Evolutionary conservation across 305 asterid species (phyloP), one percentile per base, ranked within the genome.

Genomic region (Solanum hybrid): DNA sequence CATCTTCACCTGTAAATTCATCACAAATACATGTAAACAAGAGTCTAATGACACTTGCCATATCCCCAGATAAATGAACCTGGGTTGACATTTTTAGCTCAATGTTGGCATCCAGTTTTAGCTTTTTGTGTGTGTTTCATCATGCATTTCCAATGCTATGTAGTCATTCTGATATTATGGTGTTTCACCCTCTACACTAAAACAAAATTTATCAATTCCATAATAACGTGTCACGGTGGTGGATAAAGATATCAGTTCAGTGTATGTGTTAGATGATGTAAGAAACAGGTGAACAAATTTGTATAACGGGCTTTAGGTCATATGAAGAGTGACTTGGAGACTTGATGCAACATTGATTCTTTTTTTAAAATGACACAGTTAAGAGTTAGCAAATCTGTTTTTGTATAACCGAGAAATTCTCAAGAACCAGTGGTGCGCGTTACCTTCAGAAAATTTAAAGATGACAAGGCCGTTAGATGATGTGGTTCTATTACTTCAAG

Each of bases 1-100:
- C 99, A 86, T 91, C 91, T 89, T 94, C 98, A 90, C 98, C 99
- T 97, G 95, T 87, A 86, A 85, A 85, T 85, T 85, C 51, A 61
- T 33, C 33, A 85, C 88, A 51, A 61, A 31, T 86, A 61, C 34
- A 86, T 34, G 78, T 61, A 86, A 85, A 61, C 34, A 86, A 86
- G 78, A 34, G 76, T 86, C 76, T 57, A 35, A 86, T 86, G 51
- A 85, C 22, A 22, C 71, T 46, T 83, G 73, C 40, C 46, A 57
- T 31, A 51, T 46, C 42, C 31, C 74, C 29, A 31, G 29, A 46
- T 46, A 85, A 73, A 84, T 57, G 46, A 57, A 67, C 77, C 42
- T 57, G 76, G n/a, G 31, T 85, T n/a, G 6, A 85, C 46, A 85
- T 85, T 57, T 51, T 57, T 57, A 22, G n/a, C 76, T 33, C 88